Base-by-base conservation (phyloP, 495 filamentous ascomycete species). In the Recurvomyces mirabilis region DNA sequence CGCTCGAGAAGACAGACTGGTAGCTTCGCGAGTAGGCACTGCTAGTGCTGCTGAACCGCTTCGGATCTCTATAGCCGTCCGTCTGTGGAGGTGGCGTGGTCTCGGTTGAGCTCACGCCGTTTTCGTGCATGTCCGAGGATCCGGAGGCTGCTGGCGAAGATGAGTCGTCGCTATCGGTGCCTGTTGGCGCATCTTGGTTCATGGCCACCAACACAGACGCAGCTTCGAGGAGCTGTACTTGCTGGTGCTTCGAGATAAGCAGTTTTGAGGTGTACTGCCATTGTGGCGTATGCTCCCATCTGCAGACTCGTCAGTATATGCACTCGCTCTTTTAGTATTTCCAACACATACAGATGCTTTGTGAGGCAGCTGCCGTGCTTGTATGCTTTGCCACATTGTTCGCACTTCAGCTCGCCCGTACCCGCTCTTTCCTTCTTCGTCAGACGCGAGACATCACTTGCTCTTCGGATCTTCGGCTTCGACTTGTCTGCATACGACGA, bases 331-430 rank as follows among this genome's bases (percentile, higher is more conserved):
- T 43, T 30, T 23, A 12, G 30, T 24, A n/a, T 13, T 28, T 13
- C 4, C 75, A 71, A 74, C 78, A 95, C 91, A 79, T 81, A 98
- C 91, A 95, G 86, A 81, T 98, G 91, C 78, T 98, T 98, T 64
- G 85, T 91, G 72, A 98, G 79, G 81, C 91, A 98, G 73, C 93
- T 96, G 79, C 89, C 89, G 77, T 98, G 91, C 81, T 98, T 98
- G 79, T 98, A 98, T 68, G 85, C 87, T 74, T 98, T 98, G 65
- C 91, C 91, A 73, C 91, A 98, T 66, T 84, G 91, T 60, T 95
- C 88, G 69, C 91, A 98, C 66, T 84, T 83, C 59, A 98, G 74
- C 61, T 95, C 89, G 54, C 78, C 76, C 55, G 78, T 74, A 59
- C 70, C 82, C 62, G 68, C 68, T 63, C 78, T 81, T 51, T 86